These are phyloP conservation scores for Cochlearia excelsa DNA, from an alignment of 345 rosid species.

Conservation along the genomic window DNA sequence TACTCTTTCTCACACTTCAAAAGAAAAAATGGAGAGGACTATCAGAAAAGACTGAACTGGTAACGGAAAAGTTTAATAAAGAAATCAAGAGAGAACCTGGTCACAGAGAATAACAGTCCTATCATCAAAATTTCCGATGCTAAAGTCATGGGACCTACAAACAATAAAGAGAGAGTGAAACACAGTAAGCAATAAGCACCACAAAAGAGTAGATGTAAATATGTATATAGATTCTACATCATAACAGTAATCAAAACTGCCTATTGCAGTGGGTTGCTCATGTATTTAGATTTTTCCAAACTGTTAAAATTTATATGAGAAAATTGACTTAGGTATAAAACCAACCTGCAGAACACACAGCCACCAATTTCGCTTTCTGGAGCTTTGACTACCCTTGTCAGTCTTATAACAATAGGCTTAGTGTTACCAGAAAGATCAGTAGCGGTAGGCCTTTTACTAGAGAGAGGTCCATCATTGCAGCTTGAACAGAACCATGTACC, in stretches of 20 bases:
- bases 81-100: conserved; percentile 59
- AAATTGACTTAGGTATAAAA: conserved; percentile 12
- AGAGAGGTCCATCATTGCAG: conserved; percentile 55
- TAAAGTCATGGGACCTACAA: conserved; percentile 76
- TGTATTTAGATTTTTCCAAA: conserved; percentile 1
- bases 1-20: conserved; percentile 93
- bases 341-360: conserved; percentile 92
- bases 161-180: conserved; percentile 14
- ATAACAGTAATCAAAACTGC: conserved; percentile 11
- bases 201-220: no score
- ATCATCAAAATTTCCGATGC: conserved; percentile 62
- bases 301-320: conserved; percentile 1
- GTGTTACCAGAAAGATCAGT: conserved; percentile 40
- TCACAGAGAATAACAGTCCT: conserved; percentile 90
- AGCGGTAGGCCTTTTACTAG: conserved; percentile 40
- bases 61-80: conserved; percentile 2
- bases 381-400: conserved; percentile 63
- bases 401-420: conserved; percentile 58
- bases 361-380: conserved; percentile 87
- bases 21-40: conserved; percentile 21
- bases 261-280: conserved; percentile 6
- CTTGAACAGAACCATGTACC: conserved; percentile 73
- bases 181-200: neutral
- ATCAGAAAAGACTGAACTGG: conserved; percentile 26
- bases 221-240: conserved; percentile 7